Evolutionary conservation across 2,329 filamentous ascomycete genomes (phyloP), one percentile per base, ranked within the genome.

Genomic region (Penicillium sp.): DNA sequence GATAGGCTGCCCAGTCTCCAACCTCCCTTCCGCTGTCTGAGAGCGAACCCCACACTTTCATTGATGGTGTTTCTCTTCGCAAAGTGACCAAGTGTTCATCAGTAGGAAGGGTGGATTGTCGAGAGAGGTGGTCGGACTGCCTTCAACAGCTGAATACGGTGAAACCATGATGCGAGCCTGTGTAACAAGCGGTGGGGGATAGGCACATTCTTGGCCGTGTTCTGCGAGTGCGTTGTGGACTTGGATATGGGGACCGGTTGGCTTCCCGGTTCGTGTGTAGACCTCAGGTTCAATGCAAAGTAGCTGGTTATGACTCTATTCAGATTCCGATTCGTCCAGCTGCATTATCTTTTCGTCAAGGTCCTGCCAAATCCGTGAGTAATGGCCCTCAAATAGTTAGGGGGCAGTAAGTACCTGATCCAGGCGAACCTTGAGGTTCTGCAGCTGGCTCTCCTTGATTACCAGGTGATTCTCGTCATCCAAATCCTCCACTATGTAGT

Each of bases 331-430:
- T 47, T 74, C 72, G 19, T 74, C 71, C 1, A 72, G 69, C 53
- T 72, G 70, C 67, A 73, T 70, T 33, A 74, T 68, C 52, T 72
- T 74, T 42, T 72, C 69, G 43, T 72, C 69, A n/a, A 74, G 67
- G 49, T 74, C 72, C 72, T 74, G 53, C n/a, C 9, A 13, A 33
- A 17, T 24, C 12, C 22, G 46, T 51, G 17, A 49, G 40, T 40
- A 34, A 41, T 19, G 8, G 35, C 28, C 3, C 8, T 22, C 17
- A 8, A 9, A 28, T 17, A 45, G 43, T 15, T 10, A 31, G 28
- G 17, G 35, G 32, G 22, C 17, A 24, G 21, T 9, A 9, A 6
- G 29, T 64, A 74, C 72, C 59, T 63, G 66, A 48, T 71, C 70
- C 33, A 75, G 55, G 39, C 70, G 60, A 6, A 57, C 58, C 52